phyloP scores from a whole-genome alignment of 306 rosid species.

The Casuarina cunninghamiana region DNA sequence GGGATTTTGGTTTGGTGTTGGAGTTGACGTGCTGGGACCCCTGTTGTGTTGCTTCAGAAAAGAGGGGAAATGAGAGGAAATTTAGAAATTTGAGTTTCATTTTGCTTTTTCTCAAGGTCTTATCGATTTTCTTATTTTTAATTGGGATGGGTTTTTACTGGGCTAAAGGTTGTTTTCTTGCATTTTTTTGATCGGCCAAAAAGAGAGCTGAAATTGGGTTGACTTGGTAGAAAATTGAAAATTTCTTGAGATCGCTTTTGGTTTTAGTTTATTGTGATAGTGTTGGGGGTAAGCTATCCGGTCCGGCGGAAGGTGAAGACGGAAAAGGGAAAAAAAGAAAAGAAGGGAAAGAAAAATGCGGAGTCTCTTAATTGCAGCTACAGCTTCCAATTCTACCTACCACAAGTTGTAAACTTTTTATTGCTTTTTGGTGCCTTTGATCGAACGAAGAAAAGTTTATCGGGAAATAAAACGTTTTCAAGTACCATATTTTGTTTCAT shows the following conservation, averaged over 20 bases:
- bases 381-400: neutral
- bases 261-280: neutral
- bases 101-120: neutral
- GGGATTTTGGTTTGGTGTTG: neutral
- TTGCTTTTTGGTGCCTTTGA: neutral
- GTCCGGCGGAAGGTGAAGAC: neutral
- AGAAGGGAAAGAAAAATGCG: neutral
- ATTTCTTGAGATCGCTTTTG: neutral
- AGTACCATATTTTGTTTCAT: neutral
- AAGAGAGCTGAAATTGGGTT: constrained; percentile 7
- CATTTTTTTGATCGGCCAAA: neutral
- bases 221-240: neutral
- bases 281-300: neutral
- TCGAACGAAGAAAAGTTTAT: neutral
- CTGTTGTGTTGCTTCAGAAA: constrained; percentile 11
- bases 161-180: neutral
- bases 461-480: neutral
- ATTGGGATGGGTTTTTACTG: neutral
- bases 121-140: neutral
- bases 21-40: neutral
- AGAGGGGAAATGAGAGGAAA: neutral
- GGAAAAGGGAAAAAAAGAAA: too few species aligned
- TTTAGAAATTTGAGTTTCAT: neutral
- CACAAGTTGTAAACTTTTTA: neutral
- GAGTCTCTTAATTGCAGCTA: neutral